A percentile compares a stretch with the other conserved stretches of the same genome.
Conservation (phyloP, 179 eudicot species). For the Monotropa hypopitys region DNA sequence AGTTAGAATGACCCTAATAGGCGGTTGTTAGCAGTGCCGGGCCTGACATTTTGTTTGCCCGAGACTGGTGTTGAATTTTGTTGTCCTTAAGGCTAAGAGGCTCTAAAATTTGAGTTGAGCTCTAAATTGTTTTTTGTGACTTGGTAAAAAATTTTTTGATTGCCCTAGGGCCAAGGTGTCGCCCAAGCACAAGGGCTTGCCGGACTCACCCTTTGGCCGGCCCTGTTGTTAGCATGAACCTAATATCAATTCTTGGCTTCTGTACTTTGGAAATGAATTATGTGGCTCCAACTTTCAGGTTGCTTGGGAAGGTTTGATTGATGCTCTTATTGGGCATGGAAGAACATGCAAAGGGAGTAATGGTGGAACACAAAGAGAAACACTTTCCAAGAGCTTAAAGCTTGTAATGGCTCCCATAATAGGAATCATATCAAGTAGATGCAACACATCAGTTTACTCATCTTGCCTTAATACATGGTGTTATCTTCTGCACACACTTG, state of each 20-base stretch:
- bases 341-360: constrained; percentile 15
- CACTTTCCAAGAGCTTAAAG: constrained; percentile 39
- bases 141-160: too few species aligned
- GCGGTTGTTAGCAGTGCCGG: neutral
- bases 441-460: constrained; percentile 48
- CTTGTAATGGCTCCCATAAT: constrained; percentile 80
- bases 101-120: too few species aligned
- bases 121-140: too few species aligned
- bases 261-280: neutral
- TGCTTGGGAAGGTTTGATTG: constrained; percentile 91
- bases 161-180: too few species aligned
- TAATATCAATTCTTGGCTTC: neutral
- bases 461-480: constrained; percentile 80
- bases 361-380: constrained; percentile 20
- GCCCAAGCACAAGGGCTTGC: too few species aligned
- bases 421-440: constrained; percentile 57
- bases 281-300: constrained; percentile 34
- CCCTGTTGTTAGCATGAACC: neutral
- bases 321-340: constrained; percentile 43
- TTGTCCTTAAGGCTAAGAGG: too few species aligned
- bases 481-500: constrained; percentile 73
- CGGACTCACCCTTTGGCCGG: too few species aligned
- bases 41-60: too few species aligned
- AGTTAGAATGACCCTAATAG: neutral
- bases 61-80: too few species aligned